Conservation (phyloP, 2,329 filamentous ascomycete genomes). For the Fusarium devonianum region DNA sequence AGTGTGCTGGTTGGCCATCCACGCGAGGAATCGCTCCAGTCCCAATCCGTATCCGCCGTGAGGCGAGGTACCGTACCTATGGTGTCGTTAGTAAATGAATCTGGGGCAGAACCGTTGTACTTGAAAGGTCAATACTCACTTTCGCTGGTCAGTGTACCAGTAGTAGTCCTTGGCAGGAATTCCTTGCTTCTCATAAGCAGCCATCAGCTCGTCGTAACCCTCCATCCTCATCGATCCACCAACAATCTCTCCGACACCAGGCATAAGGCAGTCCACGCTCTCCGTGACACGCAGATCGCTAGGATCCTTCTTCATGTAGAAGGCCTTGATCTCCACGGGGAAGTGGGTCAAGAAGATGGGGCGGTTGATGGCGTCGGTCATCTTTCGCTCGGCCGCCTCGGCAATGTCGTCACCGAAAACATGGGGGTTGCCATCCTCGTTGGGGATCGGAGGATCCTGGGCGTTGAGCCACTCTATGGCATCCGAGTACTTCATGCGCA, state of each 20-base stretch:
- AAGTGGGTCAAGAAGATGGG: constrained; percentile 98
- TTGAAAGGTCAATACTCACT: constrained; percentile 58
- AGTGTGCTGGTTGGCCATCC: constrained; percentile 70
- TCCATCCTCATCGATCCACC: constrained; percentile 97
- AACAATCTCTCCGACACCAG: constrained; percentile 95
- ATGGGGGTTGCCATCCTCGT: constrained; percentile 91
- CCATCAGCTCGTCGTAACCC: constrained; percentile 87
- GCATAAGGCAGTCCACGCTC: constrained; percentile 86
- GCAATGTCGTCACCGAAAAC: constrained; percentile 97
- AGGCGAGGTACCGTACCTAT: constrained; percentile 76
- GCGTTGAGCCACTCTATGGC: constrained; percentile 85
- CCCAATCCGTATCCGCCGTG: constrained; percentile 95
- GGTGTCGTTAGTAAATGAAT: neutral
- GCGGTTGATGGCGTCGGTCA: constrained; percentile 96
- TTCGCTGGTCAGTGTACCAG: constrained; percentile 98
- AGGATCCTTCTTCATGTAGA: constrained; percentile 95
- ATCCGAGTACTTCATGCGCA: constrained; percentile 93
- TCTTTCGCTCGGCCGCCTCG: constrained; percentile 92
- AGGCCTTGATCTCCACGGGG: constrained; percentile 96
- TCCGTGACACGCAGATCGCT: constrained; percentile 86
- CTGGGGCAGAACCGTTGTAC: neutral
- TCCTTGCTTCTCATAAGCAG: constrained; percentile 84
- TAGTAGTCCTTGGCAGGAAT: constrained; percentile 89
- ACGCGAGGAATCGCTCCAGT: constrained; percentile 77
- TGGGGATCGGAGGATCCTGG: constrained; percentile 84